Evolutionary conservation across 1,284 basidiomycete genomes (phyloP).

Genomic region (Fomitopsis schrenkii): DNA sequence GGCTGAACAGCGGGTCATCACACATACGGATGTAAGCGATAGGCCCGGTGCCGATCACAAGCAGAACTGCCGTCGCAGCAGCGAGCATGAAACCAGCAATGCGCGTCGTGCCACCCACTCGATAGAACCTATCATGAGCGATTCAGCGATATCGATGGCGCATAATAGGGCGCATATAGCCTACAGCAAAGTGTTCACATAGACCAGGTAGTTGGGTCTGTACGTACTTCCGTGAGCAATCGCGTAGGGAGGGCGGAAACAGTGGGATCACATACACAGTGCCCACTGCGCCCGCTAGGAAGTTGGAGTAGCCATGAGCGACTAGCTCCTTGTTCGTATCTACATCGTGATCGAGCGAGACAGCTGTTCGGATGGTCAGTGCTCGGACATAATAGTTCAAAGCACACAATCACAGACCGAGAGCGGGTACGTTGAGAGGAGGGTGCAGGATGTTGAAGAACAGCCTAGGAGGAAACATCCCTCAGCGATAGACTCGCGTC

Average conservation of each 20-base stretch:
- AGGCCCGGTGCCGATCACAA: constrained; percentile 81
- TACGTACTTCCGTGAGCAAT: background rate
- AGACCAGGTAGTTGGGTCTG: constrained; percentile 80
- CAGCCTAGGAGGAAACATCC: constrained; percentile 36
- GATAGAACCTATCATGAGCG: constrained; percentile 69
- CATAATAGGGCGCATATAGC: constrained; percentile 18
- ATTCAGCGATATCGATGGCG: background rate
- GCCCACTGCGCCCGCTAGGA: constrained; percentile 78
- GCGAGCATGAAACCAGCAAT: constrained; percentile 87
- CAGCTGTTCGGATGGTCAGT: constrained; percentile 40
- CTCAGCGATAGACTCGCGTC: background rate
- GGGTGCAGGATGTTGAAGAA: constrained; percentile 96
- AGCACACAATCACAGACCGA: constrained; percentile 45
- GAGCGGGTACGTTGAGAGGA: constrained; percentile 89
- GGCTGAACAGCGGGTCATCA: background rate
- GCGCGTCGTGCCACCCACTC: constrained; percentile 86
- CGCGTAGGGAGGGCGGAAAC: background rate
- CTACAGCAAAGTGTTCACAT: constrained; percentile 88
- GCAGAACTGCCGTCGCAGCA: constrained; percentile 65
- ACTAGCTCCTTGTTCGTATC: constrained; percentile 93
- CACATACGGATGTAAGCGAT: constrained; percentile 86
- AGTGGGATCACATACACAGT: constrained; percentile 55
- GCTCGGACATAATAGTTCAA: no score
- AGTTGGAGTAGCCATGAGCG: constrained; percentile 90
- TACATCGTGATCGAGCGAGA: constrained; percentile 90